Evolutionary conservation across 2,329 filamentous ascomycete species (phyloP).

Genomic region (Trichothecium sympodiale): DNA sequence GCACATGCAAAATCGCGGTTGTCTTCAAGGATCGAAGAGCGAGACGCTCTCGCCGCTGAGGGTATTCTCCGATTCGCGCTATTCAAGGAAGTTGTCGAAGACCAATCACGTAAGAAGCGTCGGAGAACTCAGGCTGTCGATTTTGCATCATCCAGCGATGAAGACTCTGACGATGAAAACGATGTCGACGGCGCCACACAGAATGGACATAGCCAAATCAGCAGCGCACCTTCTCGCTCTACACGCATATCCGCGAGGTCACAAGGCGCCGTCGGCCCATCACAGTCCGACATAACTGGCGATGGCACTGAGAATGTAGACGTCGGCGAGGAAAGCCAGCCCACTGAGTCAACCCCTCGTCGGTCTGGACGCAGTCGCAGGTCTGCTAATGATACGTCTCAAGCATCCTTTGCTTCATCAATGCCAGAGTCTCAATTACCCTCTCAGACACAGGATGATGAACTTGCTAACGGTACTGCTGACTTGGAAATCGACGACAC

Average conservation of each 20-base stretch:
- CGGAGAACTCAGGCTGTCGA: slow-evolving; percentile 55
- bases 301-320: slow-evolving; percentile 34
- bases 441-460: slow-evolving; percentile 33
- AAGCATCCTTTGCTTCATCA: slow-evolving; percentile 67
- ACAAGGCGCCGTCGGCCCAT: neutral
- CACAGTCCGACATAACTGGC: slow-evolving; percentile 7
- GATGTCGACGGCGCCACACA: slow-evolving; percentile 46
- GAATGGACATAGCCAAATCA: slow-evolving; percentile 31
- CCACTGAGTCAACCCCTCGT: slow-evolving; percentile 24
- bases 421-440: slow-evolving; percentile 61
- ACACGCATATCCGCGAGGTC: slow-evolving; percentile 17
- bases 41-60: slow-evolving; percentile 80
- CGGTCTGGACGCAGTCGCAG: slow-evolving; percentile 25
- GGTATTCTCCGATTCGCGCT: slow-evolving; percentile 85
- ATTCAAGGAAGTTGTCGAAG: slow-evolving; percentile 86
- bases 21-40: slow-evolving; percentile 78
- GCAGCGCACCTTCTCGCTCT: slow-evolving; percentile 14
- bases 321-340: slow-evolving; percentile 37
- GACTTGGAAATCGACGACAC: slow-evolving; percentile 28
- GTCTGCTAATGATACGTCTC: slow-evolving; percentile 25
- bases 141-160: slow-evolving; percentile 46
- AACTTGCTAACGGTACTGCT: slow-evolving; percentile 30
- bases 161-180: slow-evolving; percentile 40
- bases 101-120: slow-evolving; percentile 73
- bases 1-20: slow-evolving; percentile 90